phyloP scores from a whole-genome alignment of 768 basidiomycete genomes.

The Leucocoprinus sp. region DNA sequence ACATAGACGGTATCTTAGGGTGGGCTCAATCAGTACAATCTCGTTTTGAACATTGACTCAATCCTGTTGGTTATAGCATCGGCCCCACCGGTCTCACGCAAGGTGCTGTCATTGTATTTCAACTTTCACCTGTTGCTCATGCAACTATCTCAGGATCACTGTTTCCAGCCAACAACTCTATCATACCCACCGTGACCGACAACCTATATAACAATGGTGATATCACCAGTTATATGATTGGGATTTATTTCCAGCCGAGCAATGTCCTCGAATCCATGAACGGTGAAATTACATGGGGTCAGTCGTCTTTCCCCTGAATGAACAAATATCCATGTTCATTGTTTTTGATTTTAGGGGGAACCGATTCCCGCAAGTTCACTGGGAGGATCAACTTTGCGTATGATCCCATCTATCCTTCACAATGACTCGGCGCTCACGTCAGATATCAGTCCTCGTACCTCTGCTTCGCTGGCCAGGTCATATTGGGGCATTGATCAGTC shows the following conservation, averaged over 20 bases:
- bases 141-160: slow-evolving; percentile 22
- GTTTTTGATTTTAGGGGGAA: slow-evolving; percentile 28
- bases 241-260: slow-evolving; percentile 46
- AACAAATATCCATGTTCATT: background rate
- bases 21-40: slow-evolving; percentile 19
- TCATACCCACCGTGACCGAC: slow-evolving; percentile 50
- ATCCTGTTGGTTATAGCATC: slow-evolving; percentile 30
- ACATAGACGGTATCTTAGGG: slow-evolving; percentile 62
- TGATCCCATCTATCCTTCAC: background rate
- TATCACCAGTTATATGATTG: slow-evolving; percentile 33
- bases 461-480: slow-evolving; percentile 32
- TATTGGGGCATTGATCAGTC: slow-evolving; percentile 60
- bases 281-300: slow-evolving; percentile 50
- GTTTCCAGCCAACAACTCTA: slow-evolving; percentile 18
- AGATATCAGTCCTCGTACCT: slow-evolving; percentile 35
- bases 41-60: background rate
- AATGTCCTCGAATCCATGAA: slow-evolving; percentile 27
- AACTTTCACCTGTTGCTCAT: background rate
- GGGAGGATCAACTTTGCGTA: slow-evolving; percentile 36
- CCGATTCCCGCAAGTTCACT: slow-evolving; percentile 35
- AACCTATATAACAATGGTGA: slow-evolving; percentile 36
- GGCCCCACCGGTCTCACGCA: slow-evolving; percentile 51
- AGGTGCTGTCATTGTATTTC: slow-evolving; percentile 20
- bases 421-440: background rate
- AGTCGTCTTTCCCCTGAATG: background rate